Percentiles rank a stretch among this genome's conserved stretches.
phyloP scores from a whole-genome alignment of 2,329 filamentous ascomycete genomes.

The Colletotrichum spaethianum region DNA sequence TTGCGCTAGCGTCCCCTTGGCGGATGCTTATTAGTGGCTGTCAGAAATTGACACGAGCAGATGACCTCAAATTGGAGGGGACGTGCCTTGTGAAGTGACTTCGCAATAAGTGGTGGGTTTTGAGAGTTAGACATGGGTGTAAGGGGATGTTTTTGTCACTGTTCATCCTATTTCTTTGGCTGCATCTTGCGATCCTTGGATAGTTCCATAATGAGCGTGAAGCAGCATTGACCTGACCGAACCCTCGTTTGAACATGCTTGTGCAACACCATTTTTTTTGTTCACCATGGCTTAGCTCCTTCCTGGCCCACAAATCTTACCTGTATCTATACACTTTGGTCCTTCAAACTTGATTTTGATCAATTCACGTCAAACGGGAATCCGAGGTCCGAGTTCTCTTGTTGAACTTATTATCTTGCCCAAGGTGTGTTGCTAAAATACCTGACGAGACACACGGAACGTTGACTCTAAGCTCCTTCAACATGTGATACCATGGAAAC shows the following conservation, averaged over 20 bases:
- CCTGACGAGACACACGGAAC: too few relatives aligned
- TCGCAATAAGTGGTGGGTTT: neutral
- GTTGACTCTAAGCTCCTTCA: too few relatives aligned
- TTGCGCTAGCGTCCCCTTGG: slow-evolving; percentile 15
- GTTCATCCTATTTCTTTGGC: neutral
- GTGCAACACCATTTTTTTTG: neutral
- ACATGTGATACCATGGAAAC: too few relatives aligned
- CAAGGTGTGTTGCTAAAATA: too few relatives aligned
- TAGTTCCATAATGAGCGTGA: neutral
- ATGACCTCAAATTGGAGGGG: neutral
- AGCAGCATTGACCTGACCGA: neutral
- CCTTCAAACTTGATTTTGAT: too few relatives aligned
- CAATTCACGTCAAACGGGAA: too few relatives aligned
- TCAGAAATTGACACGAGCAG: slow-evolving; percentile 18
- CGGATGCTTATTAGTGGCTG: slow-evolving; percentile 16
- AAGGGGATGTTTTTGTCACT: neutral
- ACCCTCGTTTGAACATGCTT: neutral
- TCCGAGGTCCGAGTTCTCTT: too few relatives aligned
- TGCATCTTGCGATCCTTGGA: neutral
- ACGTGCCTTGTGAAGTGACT: too few relatives aligned
- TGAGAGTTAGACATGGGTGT: neutral
- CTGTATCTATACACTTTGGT: neutral
- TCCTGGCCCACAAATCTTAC: neutral
- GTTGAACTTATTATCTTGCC: too few relatives aligned
- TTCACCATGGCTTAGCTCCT: neutral